Base-by-base conservation (phyloP, 306 rosid species). In the Cucurbita argyrosperma region DNA sequence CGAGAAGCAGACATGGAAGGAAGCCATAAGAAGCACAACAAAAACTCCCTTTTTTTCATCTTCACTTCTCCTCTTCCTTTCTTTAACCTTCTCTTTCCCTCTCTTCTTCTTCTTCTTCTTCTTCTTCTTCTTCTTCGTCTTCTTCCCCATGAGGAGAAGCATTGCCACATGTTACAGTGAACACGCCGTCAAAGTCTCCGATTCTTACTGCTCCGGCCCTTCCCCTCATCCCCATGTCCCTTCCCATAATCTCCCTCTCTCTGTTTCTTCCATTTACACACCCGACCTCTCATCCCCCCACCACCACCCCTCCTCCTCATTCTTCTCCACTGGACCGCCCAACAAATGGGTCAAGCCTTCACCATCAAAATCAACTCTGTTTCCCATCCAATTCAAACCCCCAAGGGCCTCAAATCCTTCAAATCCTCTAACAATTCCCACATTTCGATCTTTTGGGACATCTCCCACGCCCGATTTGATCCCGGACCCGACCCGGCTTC, bases 131-230 rank as follows among this genome's bases (percentile, higher is more conserved):
- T 35, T 59, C 58, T n/a, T 66, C 11, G 6, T 21, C 15, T 12
- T 77, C 7, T 64, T 30, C 3, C 15, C 16, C 23, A 49, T 42
- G 54, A 90, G 89, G 97, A 93, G 89, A 81, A 86, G 92, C 64
- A 76, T 94, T 81, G 84, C 94, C 21, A 86, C 92, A 52, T 94
- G 98, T 85, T 94, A 94, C 86, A 94, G 80, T 56, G 95, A 90
- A 56, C 95, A 90, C 76, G 96, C 96, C 40, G 84, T 90, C 19
- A 84, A 83, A 53, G 87, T 90, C 6, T 90, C 96, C 0, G 97
- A 89, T 85, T 90, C 96, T 7, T 89, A 94, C 54, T 90, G 98
- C 52, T 94, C 97, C 12, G 91, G 87, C 7, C 87, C 95, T 63
- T 89, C 92, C 53, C 83, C 66, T 74, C 81, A 14, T 19, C 50